Evolutionary conservation across 176 grass and related monocot genomes (phyloP), one percentile per base, ranked within the genome.

Genomic region (Cenchrus fungigraminus): DNA sequence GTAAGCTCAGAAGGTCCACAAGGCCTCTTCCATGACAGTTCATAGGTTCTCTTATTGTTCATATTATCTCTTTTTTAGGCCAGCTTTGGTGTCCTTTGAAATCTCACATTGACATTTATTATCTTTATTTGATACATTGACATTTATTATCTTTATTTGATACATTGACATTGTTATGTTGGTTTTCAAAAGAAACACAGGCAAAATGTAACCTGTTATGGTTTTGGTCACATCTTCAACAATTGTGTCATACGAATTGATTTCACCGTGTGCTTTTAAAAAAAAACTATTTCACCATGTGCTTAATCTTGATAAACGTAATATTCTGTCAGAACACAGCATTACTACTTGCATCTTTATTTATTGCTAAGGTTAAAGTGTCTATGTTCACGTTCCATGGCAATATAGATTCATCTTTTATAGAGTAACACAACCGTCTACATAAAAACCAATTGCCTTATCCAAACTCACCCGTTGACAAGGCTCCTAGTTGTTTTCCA

Each of bases 401-500:
- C 53, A 60, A 59, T 11, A 8, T 22, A 11, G 12, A 19, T 52
- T 53, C 65, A 45, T 7, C 68, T 63, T 86, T 73, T 55, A 29
- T 29, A 73, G 46, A 20, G 32, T 43, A 56, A 15, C 61, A 79
- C 6, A 79, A 29, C 22, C 25, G 52, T 79, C 12, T 83, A 17
- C 13, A 49, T 62, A 12, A 37, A 61, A 4, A 25, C 44, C 8
- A 50, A 60, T n/a, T 57, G 12, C 66, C 13, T 15, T n/a, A 46
- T 45, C 45, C 56, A 59, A 76, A 40, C 37, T 83, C 68, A 9
- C 3, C 5, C 52, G 12, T 82, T 65, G 44, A 65, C 46, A 74
- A 32, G 45, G 16, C 71, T n/a, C n/a, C 25, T 34, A 56, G 25
- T 9, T 29, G 62, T 78, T 91, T 89, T 91, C 89, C 78, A 84